A percentile compares a stretch with the other conserved stretches of the same genome.
Conservation (phyloP, 768 basidiomycete genomes). For the Agaricus blazei region DNA sequence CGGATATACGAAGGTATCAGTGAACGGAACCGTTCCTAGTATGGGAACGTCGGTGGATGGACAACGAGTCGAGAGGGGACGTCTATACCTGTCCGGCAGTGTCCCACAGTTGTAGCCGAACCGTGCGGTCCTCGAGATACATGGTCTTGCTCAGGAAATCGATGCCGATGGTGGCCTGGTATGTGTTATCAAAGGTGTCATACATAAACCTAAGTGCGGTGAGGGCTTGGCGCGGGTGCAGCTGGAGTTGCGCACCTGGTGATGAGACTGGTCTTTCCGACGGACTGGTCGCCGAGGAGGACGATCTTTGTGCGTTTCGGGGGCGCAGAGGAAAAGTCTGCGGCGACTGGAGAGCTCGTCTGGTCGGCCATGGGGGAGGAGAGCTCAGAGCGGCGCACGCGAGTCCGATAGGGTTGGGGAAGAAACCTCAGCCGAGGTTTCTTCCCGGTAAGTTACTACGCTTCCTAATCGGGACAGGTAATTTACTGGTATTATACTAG, state of each 20-base stretch:
- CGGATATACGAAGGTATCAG: conserved; percentile 98
- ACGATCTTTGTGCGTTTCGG: conserved; percentile 97
- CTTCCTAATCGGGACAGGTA: too few species aligned
- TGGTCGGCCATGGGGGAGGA: conserved; percentile 30
- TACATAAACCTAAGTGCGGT: conserved; percentile 79
- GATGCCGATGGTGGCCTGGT: conserved; percentile 96
- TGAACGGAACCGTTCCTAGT: conserved; percentile 92
- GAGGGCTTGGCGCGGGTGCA: background rate
- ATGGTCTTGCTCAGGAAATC: conserved; percentile 99
- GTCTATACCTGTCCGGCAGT: conserved; percentile 84
- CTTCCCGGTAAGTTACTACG: too few species aligned
- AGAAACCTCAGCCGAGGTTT: too few species aligned
- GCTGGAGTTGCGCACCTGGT: conserved; percentile 60
- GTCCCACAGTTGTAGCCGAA: conserved; percentile 97
- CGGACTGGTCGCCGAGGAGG: conserved; percentile 93
- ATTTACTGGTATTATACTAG: too few species aligned
- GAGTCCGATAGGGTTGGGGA: background rate
- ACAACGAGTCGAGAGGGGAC: background rate
- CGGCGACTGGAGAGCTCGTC: conserved; percentile 61
- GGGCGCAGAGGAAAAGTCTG: conserved; percentile 83
- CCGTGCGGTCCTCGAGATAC: conserved; percentile 98
- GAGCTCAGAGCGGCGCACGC: background rate
- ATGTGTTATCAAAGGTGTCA: conserved; percentile 99
- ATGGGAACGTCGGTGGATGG: background rate
- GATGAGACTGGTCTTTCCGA: conserved; percentile 98